Percentiles rank a stretch among this genome's conserved stretches.
These are phyloP conservation scores for Amanita jacksonii DNA, from an alignment of 768 basidiomycete species.

Conservation along the genomic window DNA sequence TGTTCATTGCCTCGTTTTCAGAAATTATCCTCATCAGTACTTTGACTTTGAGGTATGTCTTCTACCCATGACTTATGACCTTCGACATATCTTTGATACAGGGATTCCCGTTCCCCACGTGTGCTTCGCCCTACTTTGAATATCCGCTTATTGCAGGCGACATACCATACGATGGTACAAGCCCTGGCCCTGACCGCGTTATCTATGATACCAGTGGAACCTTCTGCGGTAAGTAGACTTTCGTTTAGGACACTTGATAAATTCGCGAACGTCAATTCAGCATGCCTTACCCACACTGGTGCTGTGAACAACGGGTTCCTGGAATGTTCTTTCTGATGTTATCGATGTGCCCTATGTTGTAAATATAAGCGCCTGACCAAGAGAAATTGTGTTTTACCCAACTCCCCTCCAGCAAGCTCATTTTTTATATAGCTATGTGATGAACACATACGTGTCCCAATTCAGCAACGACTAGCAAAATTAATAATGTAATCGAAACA, in stretches of 20 bases:
- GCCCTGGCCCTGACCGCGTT: constrained; percentile 22
- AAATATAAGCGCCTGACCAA: no score
- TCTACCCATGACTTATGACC: neutral
- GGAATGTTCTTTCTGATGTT: constrained; percentile 15
- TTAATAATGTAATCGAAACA: constrained; percentile 64
- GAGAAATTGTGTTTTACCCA: no score
- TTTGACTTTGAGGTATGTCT: constrained; percentile 17
- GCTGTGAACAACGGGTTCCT: constrained; percentile 19
- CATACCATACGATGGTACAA: constrained; percentile 15
- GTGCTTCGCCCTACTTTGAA: constrained; percentile 18
- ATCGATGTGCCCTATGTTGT: no score
- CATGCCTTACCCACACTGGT: constrained; percentile 21
- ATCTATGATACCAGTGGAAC: constrained; percentile 18
- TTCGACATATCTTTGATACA: constrained; percentile 2
- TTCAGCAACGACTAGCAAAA: neutral
- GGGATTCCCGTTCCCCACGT: constrained; percentile 18
- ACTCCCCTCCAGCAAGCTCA: no score
- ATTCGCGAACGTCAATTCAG: constrained; percentile 8
- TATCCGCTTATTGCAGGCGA: constrained; percentile 17
- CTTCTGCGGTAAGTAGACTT: constrained; percentile 16
- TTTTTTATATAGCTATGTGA: no score
- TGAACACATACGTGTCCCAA: no score
- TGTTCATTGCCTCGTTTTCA: constrained; percentile 1
- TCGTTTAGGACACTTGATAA: neutral
- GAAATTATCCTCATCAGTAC: constrained; percentile 20